Percentiles rank a stretch among this genome's conserved stretches.
These are phyloP conservation scores for Colletotrichum aenigma DNA, from an alignment of 2,329 filamentous ascomycete species.

Conservation along the genomic window DNA sequence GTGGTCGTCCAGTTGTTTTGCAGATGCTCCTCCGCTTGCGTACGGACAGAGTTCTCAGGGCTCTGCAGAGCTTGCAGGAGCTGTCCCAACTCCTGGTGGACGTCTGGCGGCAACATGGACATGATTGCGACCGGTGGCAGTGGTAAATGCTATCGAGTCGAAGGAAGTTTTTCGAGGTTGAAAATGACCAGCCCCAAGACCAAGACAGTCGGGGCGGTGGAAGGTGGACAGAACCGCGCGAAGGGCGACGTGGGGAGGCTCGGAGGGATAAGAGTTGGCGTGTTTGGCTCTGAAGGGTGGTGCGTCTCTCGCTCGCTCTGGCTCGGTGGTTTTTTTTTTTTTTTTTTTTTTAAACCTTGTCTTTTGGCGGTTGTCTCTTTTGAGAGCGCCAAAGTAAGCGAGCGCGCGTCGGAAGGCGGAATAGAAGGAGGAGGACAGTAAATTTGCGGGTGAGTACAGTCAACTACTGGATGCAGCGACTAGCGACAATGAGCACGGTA, in stretches of 20 bases:
- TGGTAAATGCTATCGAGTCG: background rate
- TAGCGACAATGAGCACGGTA: background rate
- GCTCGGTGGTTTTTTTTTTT: background rate
- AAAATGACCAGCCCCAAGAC: conserved; percentile 14
- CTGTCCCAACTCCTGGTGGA: conserved; percentile 83
- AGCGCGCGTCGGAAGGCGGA: background rate
- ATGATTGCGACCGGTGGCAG: conserved; percentile 48
- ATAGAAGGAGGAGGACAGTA: background rate
- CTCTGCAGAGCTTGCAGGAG: conserved; percentile 89
- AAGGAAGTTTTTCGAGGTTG: background rate
- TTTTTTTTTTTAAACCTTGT: background rate
- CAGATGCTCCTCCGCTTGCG: conserved; percentile 87
- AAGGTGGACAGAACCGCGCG: conserved; percentile 1
- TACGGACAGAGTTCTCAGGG: conserved; percentile 83
- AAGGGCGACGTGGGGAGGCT: conserved; percentile 11
- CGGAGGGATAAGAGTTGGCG: conserved; percentile 1
- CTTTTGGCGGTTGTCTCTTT: background rate
- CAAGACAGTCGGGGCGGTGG: conserved; percentile 18
- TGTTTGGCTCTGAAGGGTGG: conserved; percentile 18
- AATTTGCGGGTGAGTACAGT: background rate
- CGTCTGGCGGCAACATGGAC: conserved; percentile 85
- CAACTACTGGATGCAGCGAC: background rate
- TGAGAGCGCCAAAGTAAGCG: conserved; percentile 10
- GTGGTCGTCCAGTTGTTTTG: conserved; percentile 86
- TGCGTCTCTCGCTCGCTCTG: conserved; percentile 9